These are phyloP conservation scores for Pythium guiyangense DNA, from an alignment of 352 stramenopile species.

Conservation along the genomic window DNA sequence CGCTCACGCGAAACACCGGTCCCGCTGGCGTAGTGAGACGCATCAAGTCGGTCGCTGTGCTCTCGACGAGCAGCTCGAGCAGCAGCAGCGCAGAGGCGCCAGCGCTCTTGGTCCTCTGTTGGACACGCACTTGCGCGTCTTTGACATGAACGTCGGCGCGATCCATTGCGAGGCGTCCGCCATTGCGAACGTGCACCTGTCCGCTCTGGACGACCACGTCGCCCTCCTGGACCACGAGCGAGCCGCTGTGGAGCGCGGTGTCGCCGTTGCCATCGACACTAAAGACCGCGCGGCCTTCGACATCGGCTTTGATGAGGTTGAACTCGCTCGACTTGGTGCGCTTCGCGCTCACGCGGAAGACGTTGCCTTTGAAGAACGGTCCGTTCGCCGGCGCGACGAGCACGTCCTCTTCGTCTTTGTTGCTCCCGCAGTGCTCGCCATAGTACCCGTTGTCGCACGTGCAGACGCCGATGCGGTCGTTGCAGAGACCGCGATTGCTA, in stretches of 20 bases:
- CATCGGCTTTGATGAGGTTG: constrained; percentile 65
- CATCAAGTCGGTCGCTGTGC: constrained; percentile 36
- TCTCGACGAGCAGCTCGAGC: constrained; percentile 22
- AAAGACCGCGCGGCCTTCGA: constrained; percentile 39
- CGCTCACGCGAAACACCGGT: constrained; percentile 47
- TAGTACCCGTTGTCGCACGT: constrained; percentile 62
- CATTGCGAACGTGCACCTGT: constrained; percentile 28
- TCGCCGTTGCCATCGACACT: constrained; percentile 56
- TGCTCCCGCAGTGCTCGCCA: constrained; percentile 64
- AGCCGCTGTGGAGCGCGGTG: constrained; percentile 36
- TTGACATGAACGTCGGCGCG: constrained; percentile 33
- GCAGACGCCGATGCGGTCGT: constrained; percentile 40
- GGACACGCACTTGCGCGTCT: constrained; percentile 36
- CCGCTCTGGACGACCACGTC: constrained; percentile 49
- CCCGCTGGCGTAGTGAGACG: constrained; percentile 29
- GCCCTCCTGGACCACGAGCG: constrained; percentile 34
- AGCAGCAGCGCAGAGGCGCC: constrained; percentile 23
- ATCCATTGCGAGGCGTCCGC: constrained; percentile 38
- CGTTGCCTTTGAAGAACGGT: constrained; percentile 68
- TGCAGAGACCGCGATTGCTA: constrained; percentile 55
- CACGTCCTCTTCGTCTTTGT: constrained; percentile 60
- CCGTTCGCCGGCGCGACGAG: constrained; percentile 36
- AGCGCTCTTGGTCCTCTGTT: constrained; percentile 10
- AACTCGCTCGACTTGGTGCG: constrained; percentile 45
- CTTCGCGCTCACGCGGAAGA: constrained; percentile 48